A percentile compares a stretch with the other conserved stretches of the same genome.
These are phyloP conservation scores for Plantago ovata DNA, from an alignment of 257 asterid species.

Conservation along the genomic window DNA sequence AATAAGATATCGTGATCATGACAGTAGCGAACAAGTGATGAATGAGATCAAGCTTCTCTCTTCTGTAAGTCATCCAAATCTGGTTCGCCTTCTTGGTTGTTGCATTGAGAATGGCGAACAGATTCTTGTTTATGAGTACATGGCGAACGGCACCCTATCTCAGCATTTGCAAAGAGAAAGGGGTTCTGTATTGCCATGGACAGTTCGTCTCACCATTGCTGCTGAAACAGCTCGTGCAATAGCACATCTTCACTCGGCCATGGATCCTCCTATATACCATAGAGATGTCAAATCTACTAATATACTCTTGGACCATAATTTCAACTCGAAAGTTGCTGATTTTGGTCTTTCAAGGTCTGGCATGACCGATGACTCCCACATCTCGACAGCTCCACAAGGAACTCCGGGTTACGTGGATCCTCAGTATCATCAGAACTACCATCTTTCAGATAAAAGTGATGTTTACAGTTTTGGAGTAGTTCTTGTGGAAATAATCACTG, in stretches of 20 bases:
- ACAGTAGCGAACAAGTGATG: conserved; percentile 55
- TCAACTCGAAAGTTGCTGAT: conserved; percentile 70
- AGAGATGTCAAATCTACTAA: conserved; percentile 71
- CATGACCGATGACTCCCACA: conserved; percentile 67
- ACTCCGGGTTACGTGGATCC: conserved; percentile 81
- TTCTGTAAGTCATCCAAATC: conserved; percentile 67
- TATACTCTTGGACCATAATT: conserved; percentile 56
- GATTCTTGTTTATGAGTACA: conserved; percentile 67
- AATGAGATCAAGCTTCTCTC: conserved; percentile 76
- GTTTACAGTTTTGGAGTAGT: conserved; percentile 79
- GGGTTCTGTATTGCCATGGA: conserved; percentile 65
- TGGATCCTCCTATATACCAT: conserved; percentile 67
- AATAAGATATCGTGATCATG: conserved; percentile 46
- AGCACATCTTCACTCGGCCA: conserved; percentile 66
- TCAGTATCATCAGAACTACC: conserved; percentile 73
- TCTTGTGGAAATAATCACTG: conserved; percentile 63
- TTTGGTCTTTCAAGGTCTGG: conserved; percentile 71
- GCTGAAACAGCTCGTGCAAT: conserved; percentile 69
- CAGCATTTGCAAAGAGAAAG: conserved; percentile 67
- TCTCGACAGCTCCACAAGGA: conserved; percentile 80
- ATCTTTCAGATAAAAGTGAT: conserved; percentile 74
- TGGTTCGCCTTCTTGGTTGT: conserved; percentile 66
- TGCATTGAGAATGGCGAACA: conserved; percentile 64
- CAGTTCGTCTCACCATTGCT: conserved; percentile 60
- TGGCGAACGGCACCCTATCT: conserved; percentile 69